A percentile compares a stretch with the other conserved stretches of the same genome.
Conservation (phyloP, 306 rosid genomes). For the Canavalia ensiformis region DNA sequence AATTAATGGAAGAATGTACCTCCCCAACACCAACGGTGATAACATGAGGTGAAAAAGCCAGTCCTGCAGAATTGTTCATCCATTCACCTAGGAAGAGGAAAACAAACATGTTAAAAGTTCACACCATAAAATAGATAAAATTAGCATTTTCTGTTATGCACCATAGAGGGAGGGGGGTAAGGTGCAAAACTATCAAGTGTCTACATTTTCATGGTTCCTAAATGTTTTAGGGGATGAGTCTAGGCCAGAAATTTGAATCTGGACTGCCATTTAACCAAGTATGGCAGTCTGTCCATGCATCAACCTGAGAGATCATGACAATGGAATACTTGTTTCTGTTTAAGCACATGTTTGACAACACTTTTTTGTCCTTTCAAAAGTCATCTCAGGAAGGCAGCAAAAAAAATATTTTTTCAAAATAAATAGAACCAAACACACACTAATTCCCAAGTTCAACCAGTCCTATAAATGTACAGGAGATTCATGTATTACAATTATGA, state of each 20-base stretch:
- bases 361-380: not conserved
- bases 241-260: not conserved
- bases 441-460: conserved; percentile 16
- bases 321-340: not conserved
- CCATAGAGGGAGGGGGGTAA: not conserved
- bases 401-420: not conserved
- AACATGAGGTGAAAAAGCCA: conserved; percentile 96
- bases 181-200: not conserved
- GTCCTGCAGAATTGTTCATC: conserved; percentile 97
- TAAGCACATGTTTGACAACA: not conserved
- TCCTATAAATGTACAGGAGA: conserved; percentile 12
- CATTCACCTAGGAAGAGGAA: conserved; percentile 78
- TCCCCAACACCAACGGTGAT: conserved; percentile 80
- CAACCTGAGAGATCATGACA: not conserved
- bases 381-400: not conserved
- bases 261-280: conserved; percentile 12
- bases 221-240: not conserved
- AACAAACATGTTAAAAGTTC: conserved; percentile 14
- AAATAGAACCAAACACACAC: not conserved
- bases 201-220: not conserved
- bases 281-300: not conserved
- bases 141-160: conserved; percentile 13
- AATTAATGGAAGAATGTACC: conserved; percentile 56
- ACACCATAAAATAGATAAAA: conserved; percentile 19
- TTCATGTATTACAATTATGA: conserved; percentile 14